Base-by-base conservation (phyloP, 176 grass and related monocot genomes). In the Musa acuminata region DNA sequence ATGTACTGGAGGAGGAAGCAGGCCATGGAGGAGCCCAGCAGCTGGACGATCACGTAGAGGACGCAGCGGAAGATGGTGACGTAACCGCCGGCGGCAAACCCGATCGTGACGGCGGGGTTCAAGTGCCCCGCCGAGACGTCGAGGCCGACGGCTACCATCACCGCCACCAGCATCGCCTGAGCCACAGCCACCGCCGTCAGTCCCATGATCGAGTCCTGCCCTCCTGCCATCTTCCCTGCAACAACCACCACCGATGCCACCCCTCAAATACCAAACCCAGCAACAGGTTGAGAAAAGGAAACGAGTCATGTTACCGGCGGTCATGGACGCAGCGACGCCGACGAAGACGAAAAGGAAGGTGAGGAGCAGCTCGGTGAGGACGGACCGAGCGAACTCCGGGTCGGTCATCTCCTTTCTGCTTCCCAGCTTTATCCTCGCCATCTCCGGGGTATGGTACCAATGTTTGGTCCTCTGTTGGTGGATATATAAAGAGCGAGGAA, bases 291-390 rank as follows among this genome's bases (percentile, higher is more conserved):
- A 21, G 22, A 66, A 3, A 52, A 11, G 49, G 11, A 21, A 22
- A 52, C 26, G 11, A 14, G 62, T 11, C 10, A 81, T 43, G 53
- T 10, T 83, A 91, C 92, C 87, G 4, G 87, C 78, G 2, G 90
- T 79, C 83, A 97, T 93, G 76, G 84, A 74, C 10, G 93, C 71
- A n/a, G 77, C 83, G 52, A 90, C 94, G 26, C 94, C 90, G 54
- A 78, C 84, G 79, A 97, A 93, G 85, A 91, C 87, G 81, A 97
- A 93, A 77, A 97, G 90, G 82, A 97, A 97, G 73, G 90, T 97
- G 72, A 97, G 87, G 62, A 97, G 65, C 53, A 86, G 19, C 83
- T 97, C 94, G 64, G 85, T 82, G 73, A 87, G 55, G 14, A 93
- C 84, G 43, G 85, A 86, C 19, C 85, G 84, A 26, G 85, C 62